Base-by-base conservation (phyloP, 805 yeast genomes). In the Yarrowia bubula region DNA sequence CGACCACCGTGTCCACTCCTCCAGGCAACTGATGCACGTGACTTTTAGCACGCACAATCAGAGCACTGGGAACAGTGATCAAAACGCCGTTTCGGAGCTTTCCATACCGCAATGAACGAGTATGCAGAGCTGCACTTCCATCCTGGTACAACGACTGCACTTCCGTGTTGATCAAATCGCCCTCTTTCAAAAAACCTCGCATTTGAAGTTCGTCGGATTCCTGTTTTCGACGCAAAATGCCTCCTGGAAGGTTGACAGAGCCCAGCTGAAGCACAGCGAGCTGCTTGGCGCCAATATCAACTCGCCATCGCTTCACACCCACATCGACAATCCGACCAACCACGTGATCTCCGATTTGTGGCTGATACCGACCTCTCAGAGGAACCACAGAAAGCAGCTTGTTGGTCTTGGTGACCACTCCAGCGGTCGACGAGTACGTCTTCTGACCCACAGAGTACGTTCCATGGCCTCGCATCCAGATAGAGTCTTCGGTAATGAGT, bases 391-490 rank as follows among this genome's bases (percentile, higher is more conserved):
- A 87, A 66, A 95, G 80, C 66, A 95, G 80, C 71, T 92, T 85
- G 75, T 95, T 95, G 63, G 92, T 97, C 68, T 93, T 82, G 1
- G 89, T 83, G 4, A 95, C 87, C 10, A 86, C 86, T 4, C 99
- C 99, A 0, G 97, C 97, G 7, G 93, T 97, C 0, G 98, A 88
- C 2, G 97, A 88, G 74, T 84, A 91, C 0, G 97, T 91, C 70
- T 82, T 79, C 69, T 87, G 88, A 38, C 85, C 86, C 43, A 88
- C 77, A 69, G 87, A 84, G 74, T 91, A 95, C 0, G 98, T 95
- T 6, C 99, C 99, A 73, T 93, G 99, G 35, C 99, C 99, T 73
- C 96, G 84, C 99, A 95, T 95, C 98, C 98, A 95, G 1, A 87
- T 83, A 7, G 97, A 90, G 72, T 95, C 98, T 70, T 90, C 95